Conservation (phyloP, 2,329 filamentous ascomycete genomes). For the Aspergillus sp. region DNA sequence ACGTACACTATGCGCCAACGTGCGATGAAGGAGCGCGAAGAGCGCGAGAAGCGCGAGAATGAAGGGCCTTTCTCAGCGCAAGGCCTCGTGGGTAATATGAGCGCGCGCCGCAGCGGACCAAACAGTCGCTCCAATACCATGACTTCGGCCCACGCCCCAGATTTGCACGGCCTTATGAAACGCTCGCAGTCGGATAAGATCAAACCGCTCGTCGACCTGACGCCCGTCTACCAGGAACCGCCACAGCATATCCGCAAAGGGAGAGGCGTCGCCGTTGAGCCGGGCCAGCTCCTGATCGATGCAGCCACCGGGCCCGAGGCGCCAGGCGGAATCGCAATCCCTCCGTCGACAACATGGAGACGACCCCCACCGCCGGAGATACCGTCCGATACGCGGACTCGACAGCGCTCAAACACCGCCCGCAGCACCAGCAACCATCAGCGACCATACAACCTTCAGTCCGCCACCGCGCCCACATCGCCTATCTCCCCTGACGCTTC, state of each 20-base stretch:
- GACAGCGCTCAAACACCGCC: conserved; percentile 34
- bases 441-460: conserved; percentile 6
- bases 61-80: conserved; percentile 48
- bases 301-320: conserved; percentile 40
- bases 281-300: conserved; percentile 39
- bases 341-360: conserved; percentile 40
- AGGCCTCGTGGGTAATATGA: conserved; percentile 53
- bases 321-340: conserved; percentile 32
- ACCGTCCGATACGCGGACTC: conserved; percentile 14
- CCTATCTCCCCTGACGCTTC: conserved; percentile 10
- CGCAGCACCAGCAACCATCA: conserved; percentile 25
- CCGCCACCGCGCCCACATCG: conserved; percentile 6
- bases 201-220: conserved; percentile 67
- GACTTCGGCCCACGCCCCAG: conserved; percentile 23
- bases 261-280: conserved; percentile 43
- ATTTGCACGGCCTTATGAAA: conserved; percentile 31
- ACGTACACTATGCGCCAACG: conserved; percentile 40
- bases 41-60: conserved; percentile 23
- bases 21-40: conserved; percentile 39
- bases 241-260: conserved; percentile 44
- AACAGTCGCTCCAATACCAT: conserved; percentile 34
- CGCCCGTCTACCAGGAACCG: conserved; percentile 62
- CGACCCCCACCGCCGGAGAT: conserved; percentile 22
- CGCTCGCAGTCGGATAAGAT: conserved; percentile 48
- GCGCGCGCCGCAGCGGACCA: conserved; percentile 34